Percentiles rank a stretch among this genome's conserved stretches.
Evolutionary conservation across 306 rosid genomes (phyloP).

Genomic region (Vigna reflexopilosa): DNA sequence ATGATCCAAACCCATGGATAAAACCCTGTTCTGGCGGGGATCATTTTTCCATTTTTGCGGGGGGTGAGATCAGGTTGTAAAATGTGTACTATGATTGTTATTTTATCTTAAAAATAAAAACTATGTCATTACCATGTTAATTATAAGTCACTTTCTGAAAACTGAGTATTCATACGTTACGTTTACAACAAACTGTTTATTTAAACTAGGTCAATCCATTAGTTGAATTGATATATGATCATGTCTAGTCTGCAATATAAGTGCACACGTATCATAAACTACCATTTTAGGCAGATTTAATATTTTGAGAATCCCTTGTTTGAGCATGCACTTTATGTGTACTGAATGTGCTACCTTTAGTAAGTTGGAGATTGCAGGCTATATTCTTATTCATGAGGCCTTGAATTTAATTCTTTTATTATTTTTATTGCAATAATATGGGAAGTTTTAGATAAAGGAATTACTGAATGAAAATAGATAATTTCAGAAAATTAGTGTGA

Average conservation of each 20-base stretch:
- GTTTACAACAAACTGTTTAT: constrained; percentile 1
- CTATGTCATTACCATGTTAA: constrained; percentile 12
- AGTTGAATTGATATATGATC: constrained; percentile 17
- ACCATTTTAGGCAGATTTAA: constrained; percentile 12
- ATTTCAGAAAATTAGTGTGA: not conserved
- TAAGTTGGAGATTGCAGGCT: constrained; percentile 1
- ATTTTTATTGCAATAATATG: constrained; percentile 11
- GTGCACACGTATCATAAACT: not conserved
- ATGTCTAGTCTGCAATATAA: not conserved
- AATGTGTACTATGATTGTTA: not conserved
- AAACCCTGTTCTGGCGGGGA: not conserved
- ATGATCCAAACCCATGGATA: not conserved
- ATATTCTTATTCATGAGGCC: not conserved
- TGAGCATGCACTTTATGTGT: not conserved
- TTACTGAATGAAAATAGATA: not conserved
- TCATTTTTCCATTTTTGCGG: not conserved
- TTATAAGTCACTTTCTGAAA: not conserved
- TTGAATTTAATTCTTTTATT: not conserved
- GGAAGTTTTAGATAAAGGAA: not conserved
- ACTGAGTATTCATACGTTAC: not conserved
- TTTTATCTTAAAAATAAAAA: constrained; percentile 13
- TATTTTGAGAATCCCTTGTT: constrained; percentile 6
- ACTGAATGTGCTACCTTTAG: not conserved
- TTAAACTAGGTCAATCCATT: constrained; percentile 13
- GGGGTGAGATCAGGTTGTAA: not conserved